These are phyloP conservation scores for Trichomonascaceae sp. DNA, from an alignment of 1,139 yeast genomes.

Conservation along the genomic window DNA sequence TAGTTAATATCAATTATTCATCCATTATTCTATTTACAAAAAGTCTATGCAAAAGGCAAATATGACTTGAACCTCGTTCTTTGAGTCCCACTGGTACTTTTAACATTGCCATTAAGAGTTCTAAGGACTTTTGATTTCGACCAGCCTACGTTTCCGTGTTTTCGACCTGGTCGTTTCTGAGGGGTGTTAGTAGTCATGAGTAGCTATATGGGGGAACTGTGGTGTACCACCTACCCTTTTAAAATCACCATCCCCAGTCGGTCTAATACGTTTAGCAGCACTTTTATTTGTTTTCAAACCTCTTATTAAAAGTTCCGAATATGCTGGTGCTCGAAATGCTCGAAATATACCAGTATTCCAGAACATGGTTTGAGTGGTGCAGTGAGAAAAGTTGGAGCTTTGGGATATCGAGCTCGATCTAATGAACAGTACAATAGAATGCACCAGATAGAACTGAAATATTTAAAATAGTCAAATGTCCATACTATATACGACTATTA, in stretches of 20 bases:
- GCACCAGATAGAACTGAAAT: too few species aligned
- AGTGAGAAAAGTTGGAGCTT: neutral
- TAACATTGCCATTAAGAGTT: constrained; percentile 57
- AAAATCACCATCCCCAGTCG: constrained; percentile 53
- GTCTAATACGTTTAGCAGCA: constrained; percentile 79
- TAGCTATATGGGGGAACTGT: too few species aligned
- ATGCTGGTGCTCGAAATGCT: neutral
- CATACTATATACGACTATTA: neutral
- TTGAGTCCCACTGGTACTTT: constrained; percentile 41
- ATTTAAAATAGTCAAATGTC: too few species aligned
- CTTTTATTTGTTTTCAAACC: constrained; percentile 51
- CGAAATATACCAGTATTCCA: neutral
- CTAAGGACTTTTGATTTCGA: constrained; percentile 52
- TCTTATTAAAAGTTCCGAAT: constrained; percentile 10
- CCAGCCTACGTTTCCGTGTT: constrained; percentile 92
- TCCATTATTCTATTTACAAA: neutral
- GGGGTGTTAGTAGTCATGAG: neutral
- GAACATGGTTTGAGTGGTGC: neutral
- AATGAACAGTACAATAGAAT: neutral
- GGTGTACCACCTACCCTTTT: constrained; percentile 33
- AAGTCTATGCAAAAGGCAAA: constrained; percentile 7
- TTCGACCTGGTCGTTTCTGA: constrained; percentile 73
- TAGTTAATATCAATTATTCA: neutral
- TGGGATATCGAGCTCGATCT: neutral
- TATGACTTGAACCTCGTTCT: constrained; percentile 4